Evolutionary conservation across 2,329 filamentous ascomycete species (phyloP), one percentile per base, ranked within the genome.

Genomic region (Blastomyces percursus): DNA sequence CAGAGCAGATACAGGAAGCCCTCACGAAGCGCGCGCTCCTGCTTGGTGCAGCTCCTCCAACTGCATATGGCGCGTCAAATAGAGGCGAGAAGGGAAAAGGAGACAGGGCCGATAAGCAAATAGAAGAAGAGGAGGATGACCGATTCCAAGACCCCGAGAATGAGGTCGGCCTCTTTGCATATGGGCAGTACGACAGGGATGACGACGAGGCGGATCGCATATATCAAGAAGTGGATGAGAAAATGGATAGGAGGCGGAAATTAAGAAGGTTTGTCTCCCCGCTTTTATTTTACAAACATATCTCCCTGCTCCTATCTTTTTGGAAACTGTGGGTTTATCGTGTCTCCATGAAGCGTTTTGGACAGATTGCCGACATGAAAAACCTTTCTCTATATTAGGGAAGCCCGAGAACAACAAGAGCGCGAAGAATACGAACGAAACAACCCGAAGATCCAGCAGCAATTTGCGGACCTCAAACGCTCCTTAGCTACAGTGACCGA

Each of bases 151-250:
- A 99, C 73, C 94, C 94, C 0, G 94, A 99, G 70, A 97, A 97
- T 71, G 94, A 99, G 75, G 89, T 94, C 57, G 94, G 95, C 4
- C 80, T 99, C 27, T 99, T 99, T 71, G 92, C 94, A 2, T 93
- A 91, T 62, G 94, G 94, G 44, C 89, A 94, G 69, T 99, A 96
- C 78, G 94, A 97, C 74, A 89, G 94, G 74, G 94, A 99, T 62
- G 94, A 99, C 72, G 94, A 99, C 71, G 95, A 99, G 76, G 94
- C 94, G 52, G 94, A 99, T 77, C 84, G 90, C 71, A 96, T 99
- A 71, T 99, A 96, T 79, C 88, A 92, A 71, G 89, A 91, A 72
- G 90, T 99, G 66, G 94, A 99, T 71, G 94, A 96, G 80, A 93
- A 89, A 77, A 97, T 99, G 93, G 92, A 95, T 68, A 89, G 84